Conservation (phyloP, 805 yeast genomes). For the Saccharomycopsis fibuligera region DNA sequence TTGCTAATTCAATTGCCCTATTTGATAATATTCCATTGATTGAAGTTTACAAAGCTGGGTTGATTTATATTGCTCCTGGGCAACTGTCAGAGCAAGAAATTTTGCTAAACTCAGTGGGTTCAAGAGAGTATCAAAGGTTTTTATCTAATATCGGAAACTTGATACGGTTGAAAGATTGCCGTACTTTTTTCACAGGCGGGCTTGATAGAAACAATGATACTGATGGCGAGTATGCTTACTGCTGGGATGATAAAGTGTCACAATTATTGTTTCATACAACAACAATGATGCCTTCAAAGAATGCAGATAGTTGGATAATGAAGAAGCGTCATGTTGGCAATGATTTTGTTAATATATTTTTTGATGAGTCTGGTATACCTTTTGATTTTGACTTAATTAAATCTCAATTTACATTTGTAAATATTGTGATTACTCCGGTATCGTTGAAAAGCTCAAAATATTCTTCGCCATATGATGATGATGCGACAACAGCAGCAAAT, state of each 20-base stretch:
- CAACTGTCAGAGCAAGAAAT: constrained; percentile 62
- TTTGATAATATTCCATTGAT: constrained; percentile 75
- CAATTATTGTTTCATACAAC: constrained; percentile 76
- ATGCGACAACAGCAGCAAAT: too few relatives aligned
- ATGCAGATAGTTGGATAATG: constrained; percentile 22
- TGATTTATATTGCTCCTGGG: constrained; percentile 64
- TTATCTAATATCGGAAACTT: constrained; percentile 52
- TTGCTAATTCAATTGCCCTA: constrained; percentile 47
- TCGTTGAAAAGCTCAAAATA: constrained; percentile 7
- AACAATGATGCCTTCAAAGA: constrained; percentile 66
- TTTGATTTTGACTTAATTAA: constrained; percentile 66
- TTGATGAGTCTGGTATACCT: constrained; percentile 64
- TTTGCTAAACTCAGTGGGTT: constrained; percentile 58
- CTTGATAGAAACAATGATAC: constrained; percentile 60
- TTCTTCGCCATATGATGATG: constrained; percentile 10
- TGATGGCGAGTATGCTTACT: constrained; percentile 72
- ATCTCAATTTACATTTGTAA: constrained; percentile 79
- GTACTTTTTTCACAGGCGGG: constrained; percentile 67
- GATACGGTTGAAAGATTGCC: constrained; percentile 49
- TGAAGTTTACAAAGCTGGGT: constrained; percentile 72
- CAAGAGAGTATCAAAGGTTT: constrained; percentile 54
- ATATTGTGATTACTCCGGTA: constrained; percentile 68
- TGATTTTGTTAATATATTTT: constrained; percentile 72
- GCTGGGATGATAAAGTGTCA: constrained; percentile 63
- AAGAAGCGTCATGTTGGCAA: constrained; percentile 87